These are phyloP conservation scores for Cordyceps cateniannulata DNA, from an alignment of 2,329 filamentous ascomycete species.

Conservation along the genomic window DNA sequence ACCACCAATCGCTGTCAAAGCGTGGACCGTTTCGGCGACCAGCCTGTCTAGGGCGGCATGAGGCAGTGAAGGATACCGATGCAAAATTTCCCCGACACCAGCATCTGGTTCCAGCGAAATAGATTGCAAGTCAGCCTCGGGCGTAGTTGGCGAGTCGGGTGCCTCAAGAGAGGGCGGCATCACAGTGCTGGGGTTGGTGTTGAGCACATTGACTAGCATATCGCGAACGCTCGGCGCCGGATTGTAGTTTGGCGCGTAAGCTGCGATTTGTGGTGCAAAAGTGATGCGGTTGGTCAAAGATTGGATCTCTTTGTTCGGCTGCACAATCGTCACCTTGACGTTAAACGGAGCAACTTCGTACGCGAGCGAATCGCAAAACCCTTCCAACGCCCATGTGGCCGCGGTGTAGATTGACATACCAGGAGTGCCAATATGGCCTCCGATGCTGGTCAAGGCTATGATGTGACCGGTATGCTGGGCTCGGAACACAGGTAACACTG, in stretches of 20 bases:
- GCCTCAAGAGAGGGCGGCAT: conserved; percentile 27
- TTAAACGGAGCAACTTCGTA: conserved; percentile 98
- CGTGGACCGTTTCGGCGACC: conserved; percentile 84
- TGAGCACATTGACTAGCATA: conserved; percentile 73
- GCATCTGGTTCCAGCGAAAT: conserved; percentile 28
- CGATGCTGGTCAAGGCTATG: conserved; percentile 81
- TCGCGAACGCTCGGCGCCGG: conserved; percentile 76
- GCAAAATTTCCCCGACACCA: conserved; percentile 43
- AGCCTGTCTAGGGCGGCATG: conserved; percentile 62
- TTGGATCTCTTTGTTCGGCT: conserved; percentile 89
- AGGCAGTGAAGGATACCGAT: conserved; percentile 69
- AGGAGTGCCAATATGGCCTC: conserved; percentile 87
- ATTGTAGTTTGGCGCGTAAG: conserved; percentile 29
- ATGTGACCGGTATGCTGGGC: conserved; percentile 81
- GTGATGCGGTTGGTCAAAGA: conserved; percentile 81
- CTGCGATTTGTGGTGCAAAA: conserved; percentile 70
- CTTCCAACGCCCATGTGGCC: conserved; percentile 90
- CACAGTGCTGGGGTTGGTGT: conserved; percentile 63
- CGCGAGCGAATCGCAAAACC: conserved; percentile 89
- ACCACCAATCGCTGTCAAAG: conserved; percentile 83
- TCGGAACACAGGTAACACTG: conserved; percentile 72
- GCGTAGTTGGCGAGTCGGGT: conserved; percentile 24
- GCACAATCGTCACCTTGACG: conserved; percentile 90
- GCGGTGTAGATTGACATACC: conserved; percentile 88
- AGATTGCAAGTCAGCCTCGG: conserved; percentile 22